A percentile compares a stretch with the other conserved stretches of the same genome.
These are phyloP conservation scores for Colletotrichum horii DNA, from an alignment of 2,329 filamentous ascomycete genomes.

Conservation along the genomic window DNA sequence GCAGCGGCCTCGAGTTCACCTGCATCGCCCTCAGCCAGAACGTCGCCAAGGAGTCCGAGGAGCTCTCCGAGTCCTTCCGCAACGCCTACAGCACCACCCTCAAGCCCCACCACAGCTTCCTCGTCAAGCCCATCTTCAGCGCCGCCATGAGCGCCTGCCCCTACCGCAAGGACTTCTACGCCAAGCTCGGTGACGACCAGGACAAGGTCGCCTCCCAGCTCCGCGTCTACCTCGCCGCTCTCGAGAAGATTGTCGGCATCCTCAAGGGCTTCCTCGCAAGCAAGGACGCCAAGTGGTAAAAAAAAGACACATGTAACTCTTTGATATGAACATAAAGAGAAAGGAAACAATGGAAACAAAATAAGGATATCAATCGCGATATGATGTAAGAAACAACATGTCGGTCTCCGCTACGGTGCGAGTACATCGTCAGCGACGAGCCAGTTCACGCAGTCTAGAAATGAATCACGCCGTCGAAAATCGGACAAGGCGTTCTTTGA, in stretches of 20 bases:
- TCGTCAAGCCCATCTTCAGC: constrained; percentile 91
- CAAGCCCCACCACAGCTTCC: constrained; percentile 90
- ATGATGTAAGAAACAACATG: constrained; percentile 9
- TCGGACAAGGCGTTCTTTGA: neutral
- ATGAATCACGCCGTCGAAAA: constrained; percentile 14
- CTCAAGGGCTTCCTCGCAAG: constrained; percentile 64
- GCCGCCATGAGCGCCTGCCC: constrained; percentile 93
- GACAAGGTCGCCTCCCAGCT: constrained; percentile 69
- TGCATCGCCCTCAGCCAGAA: constrained; percentile 82
- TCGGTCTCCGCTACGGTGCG: constrained; percentile 6
- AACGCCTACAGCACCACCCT: constrained; percentile 84
- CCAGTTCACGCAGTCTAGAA: constrained; percentile 20
- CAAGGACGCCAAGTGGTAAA: constrained; percentile 65
- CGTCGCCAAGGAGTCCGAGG: constrained; percentile 68
- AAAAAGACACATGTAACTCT: constrained; percentile 23
- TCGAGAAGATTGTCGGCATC: constrained; percentile 81
- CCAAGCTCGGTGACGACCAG: constrained; percentile 76
- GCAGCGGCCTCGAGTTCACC: constrained; percentile 92
- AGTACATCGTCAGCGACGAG: neutral
- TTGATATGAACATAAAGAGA: neutral
- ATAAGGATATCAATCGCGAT: neutral
- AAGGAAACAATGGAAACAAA: neutral
- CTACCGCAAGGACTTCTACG: constrained; percentile 92
- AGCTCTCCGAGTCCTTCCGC: constrained; percentile 88
- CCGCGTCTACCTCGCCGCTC: constrained; percentile 72